Percentiles rank a stretch among this genome's conserved stretches.
Conservation (phyloP, 148 eudicot genomes). For the Chenopodium suecicum region DNA sequence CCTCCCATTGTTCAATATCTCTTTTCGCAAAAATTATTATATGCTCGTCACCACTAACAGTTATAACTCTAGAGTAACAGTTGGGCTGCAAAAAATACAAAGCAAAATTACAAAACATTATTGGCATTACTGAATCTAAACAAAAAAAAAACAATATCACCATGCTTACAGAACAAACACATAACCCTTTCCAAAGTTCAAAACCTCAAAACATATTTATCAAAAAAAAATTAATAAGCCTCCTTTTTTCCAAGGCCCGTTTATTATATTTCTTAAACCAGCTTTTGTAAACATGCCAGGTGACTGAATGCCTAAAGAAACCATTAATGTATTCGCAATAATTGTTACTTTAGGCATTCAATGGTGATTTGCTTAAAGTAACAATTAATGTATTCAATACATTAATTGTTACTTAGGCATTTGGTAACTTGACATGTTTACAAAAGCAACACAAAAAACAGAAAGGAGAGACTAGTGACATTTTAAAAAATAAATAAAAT, state of each 20-base stretch:
- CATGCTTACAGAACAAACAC: background rate
- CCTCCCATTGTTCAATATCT: constrained; percentile 85
- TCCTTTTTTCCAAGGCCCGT: too few species aligned
- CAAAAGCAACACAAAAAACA: background rate
- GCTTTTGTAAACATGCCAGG: background rate
- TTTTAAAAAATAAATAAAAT: background rate
- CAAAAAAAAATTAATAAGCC: background rate
- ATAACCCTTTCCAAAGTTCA: background rate
- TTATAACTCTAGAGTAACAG: constrained; percentile 91
- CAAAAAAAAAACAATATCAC: background rate
- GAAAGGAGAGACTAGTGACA: background rate
- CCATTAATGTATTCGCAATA: background rate
- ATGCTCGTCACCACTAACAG: constrained; percentile 79
- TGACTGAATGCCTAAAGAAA: background rate
- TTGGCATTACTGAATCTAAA: background rate
- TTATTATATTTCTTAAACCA: background rate
- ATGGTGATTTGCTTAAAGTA: too few species aligned
- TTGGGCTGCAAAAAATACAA: constrained; percentile 70
- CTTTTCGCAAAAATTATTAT: constrained; percentile 94
- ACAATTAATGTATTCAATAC: too few species aligned
- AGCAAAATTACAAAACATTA: background rate
- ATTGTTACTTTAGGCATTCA: too few species aligned
- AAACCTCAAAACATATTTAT: background rate
- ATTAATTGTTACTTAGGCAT: too few species aligned
- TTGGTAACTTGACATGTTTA: too few species aligned